These are phyloP conservation scores for Vararia minispora DNA, from an alignment of 768 basidiomycete genomes.

Conservation along the genomic window DNA sequence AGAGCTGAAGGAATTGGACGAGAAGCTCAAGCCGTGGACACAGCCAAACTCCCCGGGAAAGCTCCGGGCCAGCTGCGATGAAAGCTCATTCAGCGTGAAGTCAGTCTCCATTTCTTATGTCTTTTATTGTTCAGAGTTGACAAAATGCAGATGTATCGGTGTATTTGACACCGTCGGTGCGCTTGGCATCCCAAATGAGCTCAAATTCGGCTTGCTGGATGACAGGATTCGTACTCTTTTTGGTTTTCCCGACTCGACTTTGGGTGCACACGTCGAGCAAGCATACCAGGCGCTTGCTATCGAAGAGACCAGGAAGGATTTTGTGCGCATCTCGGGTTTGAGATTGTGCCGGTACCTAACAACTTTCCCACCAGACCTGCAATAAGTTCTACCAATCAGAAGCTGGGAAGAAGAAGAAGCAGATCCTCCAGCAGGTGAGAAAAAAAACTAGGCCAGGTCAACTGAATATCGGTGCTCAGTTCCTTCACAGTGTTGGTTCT, in stretches of 20 bases:
- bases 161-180: conserved; percentile 76
- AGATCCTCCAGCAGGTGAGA: conserved; percentile 50
- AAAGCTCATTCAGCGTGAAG: conserved; percentile 51
- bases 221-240: conserved; percentile 40
- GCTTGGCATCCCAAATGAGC: conserved; percentile 59
- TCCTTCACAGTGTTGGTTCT: conserved; percentile 54
- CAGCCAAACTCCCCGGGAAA: conserved; percentile 41
- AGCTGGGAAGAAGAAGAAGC: conserved; percentile 38
- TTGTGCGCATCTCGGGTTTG: conserved; percentile 31
- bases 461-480: not conserved
- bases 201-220: conserved; percentile 33
- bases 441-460: not conserved
- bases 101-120: conserved; percentile 19
- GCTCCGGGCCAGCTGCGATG: conserved; percentile 33
- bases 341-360: not conserved
- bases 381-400: conserved; percentile 53
- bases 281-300: conserved; percentile 65
- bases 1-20: conserved; percentile 30
- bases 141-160: conserved; percentile 42
- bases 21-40: conserved; percentile 44
- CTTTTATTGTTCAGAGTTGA: not conserved
- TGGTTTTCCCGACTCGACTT: conserved; percentile 47
- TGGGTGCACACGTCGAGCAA: conserved; percentile 52
- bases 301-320: conserved; percentile 56
- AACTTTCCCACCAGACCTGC: conserved; percentile 30